Evolutionary conservation across 768 basidiomycete genomes (phyloP).

Genomic region (Phylloporus arenicola): DNA sequence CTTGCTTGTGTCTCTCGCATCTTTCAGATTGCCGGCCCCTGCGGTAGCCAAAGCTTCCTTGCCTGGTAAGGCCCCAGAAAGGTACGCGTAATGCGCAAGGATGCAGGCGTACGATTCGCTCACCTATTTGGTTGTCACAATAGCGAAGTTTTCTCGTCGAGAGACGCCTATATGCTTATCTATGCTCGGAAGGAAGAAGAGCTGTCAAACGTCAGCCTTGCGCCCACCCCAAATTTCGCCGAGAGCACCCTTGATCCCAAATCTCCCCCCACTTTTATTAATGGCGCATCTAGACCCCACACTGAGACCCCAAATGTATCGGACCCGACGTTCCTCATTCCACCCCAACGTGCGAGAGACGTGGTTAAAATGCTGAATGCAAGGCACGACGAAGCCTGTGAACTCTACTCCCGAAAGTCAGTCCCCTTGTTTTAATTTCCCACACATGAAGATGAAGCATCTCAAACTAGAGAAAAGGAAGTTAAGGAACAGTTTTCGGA

Average conservation of each 20-base stretch:
- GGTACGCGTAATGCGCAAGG: slow-evolving; percentile 74
- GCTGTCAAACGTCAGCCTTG: slow-evolving; percentile 10
- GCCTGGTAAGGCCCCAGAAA: slow-evolving; percentile 41
- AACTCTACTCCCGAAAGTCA: slow-evolving; percentile 44
- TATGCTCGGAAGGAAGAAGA: slow-evolving; percentile 52
- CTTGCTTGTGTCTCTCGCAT: slow-evolving; percentile 4
- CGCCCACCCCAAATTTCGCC: slow-evolving; percentile 12
- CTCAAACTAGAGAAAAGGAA: slow-evolving; percentile 37
- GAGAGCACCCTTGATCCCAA: slow-evolving; percentile 14
- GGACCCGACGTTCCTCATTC: slow-evolving; percentile 30
- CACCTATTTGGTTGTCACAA: slow-evolving; percentile 16
- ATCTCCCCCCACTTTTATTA: slow-evolving; percentile 14
- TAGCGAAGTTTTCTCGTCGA: slow-evolving; percentile 57
- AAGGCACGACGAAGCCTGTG: slow-evolving; percentile 49
- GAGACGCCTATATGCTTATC: slow-evolving; percentile 94
- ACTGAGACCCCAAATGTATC: slow-evolving; percentile 6
- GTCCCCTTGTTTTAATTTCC: slow-evolving; percentile 20
- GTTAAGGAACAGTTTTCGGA: slow-evolving; percentile 43
- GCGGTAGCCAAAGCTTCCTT: slow-evolving; percentile 20
- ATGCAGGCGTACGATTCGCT: slow-evolving; percentile 38
- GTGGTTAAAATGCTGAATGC: slow-evolving; percentile 53
- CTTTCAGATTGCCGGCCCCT: slow-evolving; percentile 18
- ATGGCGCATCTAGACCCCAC: slow-evolving; percentile 16
- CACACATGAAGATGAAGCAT: slow-evolving; percentile 13
- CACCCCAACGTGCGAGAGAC: slow-evolving; percentile 51